Percentiles rank a stretch among this genome's conserved stretches.
phyloP scores from a whole-genome alignment of 2,329 filamentous ascomycete species.

The Truncatella angustata region DNA sequence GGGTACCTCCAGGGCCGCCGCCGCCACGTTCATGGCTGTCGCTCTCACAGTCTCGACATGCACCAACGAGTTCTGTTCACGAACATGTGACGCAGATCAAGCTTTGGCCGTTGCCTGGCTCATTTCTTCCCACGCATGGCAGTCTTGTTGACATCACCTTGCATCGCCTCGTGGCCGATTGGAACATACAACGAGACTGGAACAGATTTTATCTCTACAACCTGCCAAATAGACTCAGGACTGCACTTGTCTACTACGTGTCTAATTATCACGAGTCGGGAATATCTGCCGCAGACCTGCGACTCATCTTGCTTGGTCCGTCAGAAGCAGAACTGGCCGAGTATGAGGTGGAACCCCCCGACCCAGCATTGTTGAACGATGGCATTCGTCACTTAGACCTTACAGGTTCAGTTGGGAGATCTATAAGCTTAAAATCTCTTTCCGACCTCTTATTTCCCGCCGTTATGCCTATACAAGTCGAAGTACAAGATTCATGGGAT shows the following conservation, averaged over 20 bases:
- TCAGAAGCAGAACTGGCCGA: slow-evolving; percentile 23
- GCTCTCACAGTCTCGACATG: slow-evolving; percentile 30
- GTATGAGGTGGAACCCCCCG: slow-evolving; percentile 26
- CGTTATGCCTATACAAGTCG: slow-evolving; percentile 14
- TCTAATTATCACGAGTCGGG: slow-evolving; percentile 43
- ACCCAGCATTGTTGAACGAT: slow-evolving; percentile 35
- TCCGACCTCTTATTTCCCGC: slow-evolving; percentile 48
- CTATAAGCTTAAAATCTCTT: slow-evolving; percentile 51
- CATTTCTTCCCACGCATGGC: slow-evolving; percentile 39
- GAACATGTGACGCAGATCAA: slow-evolving; percentile 13
- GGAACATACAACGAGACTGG: slow-evolving; percentile 54
- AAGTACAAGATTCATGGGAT: slow-evolving; percentile 55
- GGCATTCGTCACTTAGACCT: slow-evolving; percentile 54
- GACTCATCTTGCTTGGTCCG: slow-evolving; percentile 31
- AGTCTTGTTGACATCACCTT: slow-evolving; percentile 54
- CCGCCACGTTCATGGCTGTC: slow-evolving; percentile 58
- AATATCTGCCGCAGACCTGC: slow-evolving; percentile 49
- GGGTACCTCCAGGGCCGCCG: slow-evolving; percentile 56
- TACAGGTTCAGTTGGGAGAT: slow-evolving; percentile 48
- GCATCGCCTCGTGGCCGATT: slow-evolving; percentile 49
- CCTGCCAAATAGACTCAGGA: slow-evolving; percentile 52
- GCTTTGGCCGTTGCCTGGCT: slow-evolving; percentile 40
- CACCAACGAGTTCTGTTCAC: slow-evolving; percentile 18
- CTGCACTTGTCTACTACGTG: slow-evolving; percentile 50
- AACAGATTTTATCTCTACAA: slow-evolving; percentile 56